Base-by-base conservation (phyloP, 768 basidiomycete genomes). In the Roridomyces roridus region DNA sequence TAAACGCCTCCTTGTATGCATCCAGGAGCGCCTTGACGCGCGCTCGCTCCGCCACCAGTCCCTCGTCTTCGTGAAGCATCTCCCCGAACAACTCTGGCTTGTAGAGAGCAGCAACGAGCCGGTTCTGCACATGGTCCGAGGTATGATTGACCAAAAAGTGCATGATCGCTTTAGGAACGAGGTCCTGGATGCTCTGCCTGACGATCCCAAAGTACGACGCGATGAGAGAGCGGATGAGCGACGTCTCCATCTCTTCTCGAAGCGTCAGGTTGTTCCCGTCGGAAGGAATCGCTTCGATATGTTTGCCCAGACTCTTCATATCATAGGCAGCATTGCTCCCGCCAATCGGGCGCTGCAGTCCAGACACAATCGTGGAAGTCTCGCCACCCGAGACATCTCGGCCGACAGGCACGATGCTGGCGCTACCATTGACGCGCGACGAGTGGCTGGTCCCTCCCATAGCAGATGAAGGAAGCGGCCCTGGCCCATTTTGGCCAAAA, bases 111-210 rank as follows among this genome's bases (percentile, higher is more conserved):
- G 95, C 85, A n/a, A 99, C 97, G 28, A 99, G 80, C 20, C 97
- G 86, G 70, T 97, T 97, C 74, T 98, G 97, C 23, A 99, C 94
- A 17, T 94, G 91, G 70, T 98, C 91, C 41, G 94, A 89, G n/a
- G 96, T 96, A 68, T 92, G 84, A 74, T 97, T 98, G 69, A 99
- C 96, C 60, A 98, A 83, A 65, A 95, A 85, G 76, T 98, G 96
- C 96, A 98, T 98, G 77, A 97, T 90, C 20, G 96, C 94, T 75
- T 99, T 99, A 29, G 97, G 97, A 18, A 99, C 85, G 52, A 98
- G 82, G 72, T 99, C 97, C 64, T 98, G 94, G 60, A 99, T 97
- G 69, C 89, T 93, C 73, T 98, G 96, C 39, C 97, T 89, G 21
- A 96, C 91, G 68, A 99, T 98, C 56, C 85, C 80, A 76, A 99